These are phyloP conservation scores for Chaetoscypha palmicola DNA, from an alignment of 2,329 filamentous ascomycete genomes.

Conservation along the genomic window DNA sequence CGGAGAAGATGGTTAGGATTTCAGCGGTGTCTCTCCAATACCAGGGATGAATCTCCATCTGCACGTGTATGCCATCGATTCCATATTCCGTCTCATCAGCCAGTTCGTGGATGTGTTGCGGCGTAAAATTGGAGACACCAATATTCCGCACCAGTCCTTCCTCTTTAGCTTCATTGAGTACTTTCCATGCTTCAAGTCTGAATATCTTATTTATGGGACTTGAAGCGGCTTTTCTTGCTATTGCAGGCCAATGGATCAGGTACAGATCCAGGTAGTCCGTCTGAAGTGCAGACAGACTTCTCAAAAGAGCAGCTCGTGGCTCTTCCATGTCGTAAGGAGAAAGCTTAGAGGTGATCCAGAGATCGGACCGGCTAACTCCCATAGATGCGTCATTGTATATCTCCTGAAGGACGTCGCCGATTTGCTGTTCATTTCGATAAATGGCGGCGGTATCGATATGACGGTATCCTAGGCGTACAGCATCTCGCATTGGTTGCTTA, in stretches of 20 bases:
- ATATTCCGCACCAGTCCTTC: slow-evolving; percentile 69
- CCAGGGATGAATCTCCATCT: slow-evolving; percentile 69
- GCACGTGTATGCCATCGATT: slow-evolving; percentile 63
- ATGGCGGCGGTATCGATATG: slow-evolving; percentile 21
- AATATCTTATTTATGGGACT: slow-evolving; percentile 49
- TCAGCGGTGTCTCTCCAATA: slow-evolving; percentile 21
- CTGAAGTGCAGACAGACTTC: slow-evolving; percentile 51
- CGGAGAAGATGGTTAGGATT: slow-evolving; percentile 13
- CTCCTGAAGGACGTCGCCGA: slow-evolving; percentile 11
- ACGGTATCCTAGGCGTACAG: slow-evolving; percentile 19
- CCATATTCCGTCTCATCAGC: slow-evolving; percentile 48
- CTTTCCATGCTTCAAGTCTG: slow-evolving; percentile 57
- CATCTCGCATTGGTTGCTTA: slow-evolving; percentile 13
- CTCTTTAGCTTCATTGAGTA: slow-evolving; percentile 59
- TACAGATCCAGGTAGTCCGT: slow-evolving; percentile 62
- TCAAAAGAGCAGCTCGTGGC: slow-evolving; percentile 44
- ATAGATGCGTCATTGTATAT: not conserved
- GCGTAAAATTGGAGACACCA: slow-evolving; percentile 77
- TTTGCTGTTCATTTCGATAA: slow-evolving; percentile 16
- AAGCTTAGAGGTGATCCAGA: slow-evolving; percentile 23
- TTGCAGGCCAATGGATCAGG: slow-evolving; percentile 63
- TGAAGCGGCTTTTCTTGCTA: slow-evolving; percentile 35
- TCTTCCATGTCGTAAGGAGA: slow-evolving; percentile 7
- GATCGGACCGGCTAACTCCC: slow-evolving; percentile 3
- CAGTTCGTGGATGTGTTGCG: slow-evolving; percentile 68